phyloP scores from a whole-genome alignment of 2,329 filamentous ascomycete genomes.

The Pyricularia pennisetigena region DNA sequence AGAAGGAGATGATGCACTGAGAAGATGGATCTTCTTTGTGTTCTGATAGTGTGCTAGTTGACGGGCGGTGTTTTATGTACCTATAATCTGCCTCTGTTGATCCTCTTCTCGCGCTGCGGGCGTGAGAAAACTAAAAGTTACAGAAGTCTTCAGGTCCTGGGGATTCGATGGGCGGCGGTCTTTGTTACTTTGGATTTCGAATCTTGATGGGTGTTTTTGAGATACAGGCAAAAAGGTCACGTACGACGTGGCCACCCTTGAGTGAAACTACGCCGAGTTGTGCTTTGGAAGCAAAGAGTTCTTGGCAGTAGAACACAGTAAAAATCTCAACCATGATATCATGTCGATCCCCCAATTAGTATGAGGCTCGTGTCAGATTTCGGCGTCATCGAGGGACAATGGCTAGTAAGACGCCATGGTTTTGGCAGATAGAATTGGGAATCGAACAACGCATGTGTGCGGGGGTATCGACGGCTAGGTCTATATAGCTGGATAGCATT shows the following conservation, averaged over 20 bases:
- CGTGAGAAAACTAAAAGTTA: not conserved
- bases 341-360: not conserved
- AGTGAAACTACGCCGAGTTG: not conserved
- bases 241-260: not conserved
- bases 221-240: not conserved
- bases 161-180: not conserved
- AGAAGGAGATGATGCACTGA: slow-evolving; percentile 19
- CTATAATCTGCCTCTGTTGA: not conserved
- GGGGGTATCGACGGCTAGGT: too few species aligned
- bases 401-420: not conserved
- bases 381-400: not conserved
- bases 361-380: not conserved
- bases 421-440: not conserved
- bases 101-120: not conserved
- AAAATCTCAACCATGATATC: not conserved
- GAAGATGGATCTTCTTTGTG: not conserved
- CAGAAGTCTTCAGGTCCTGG: not conserved
- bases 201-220: not conserved
- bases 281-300: not conserved
- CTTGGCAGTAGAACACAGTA: not conserved
- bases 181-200: not conserved
- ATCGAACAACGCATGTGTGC: not conserved
- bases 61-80: not conserved
- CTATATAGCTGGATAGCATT: too few species aligned
- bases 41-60: not conserved